Base-by-base conservation (phyloP, 2,329 filamentous ascomycete species). In the Hymenoscyphus occultus region DNA sequence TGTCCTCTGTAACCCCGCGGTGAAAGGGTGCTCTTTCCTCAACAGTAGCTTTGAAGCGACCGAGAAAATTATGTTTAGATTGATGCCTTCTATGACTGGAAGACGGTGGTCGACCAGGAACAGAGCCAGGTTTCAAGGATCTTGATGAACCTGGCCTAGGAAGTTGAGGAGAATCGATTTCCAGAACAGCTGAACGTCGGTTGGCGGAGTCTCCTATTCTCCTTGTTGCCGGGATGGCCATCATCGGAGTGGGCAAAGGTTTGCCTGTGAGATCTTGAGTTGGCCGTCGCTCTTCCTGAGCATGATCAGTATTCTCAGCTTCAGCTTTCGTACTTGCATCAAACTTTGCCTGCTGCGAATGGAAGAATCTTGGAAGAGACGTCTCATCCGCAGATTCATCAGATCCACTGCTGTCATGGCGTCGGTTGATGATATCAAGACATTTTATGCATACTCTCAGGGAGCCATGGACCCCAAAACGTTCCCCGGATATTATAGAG, bases 391-490 rank as follows among this genome's bases (percentile, higher is more conserved):
- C 91, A 32, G 93, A 96, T 69, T 95, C 93, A 51, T 96, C 93
- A 0, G 94, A 97, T 22, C 79, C 83, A 64, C 93, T 96, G 70
- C 91, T 91, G 73, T 97, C 93, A 67, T 96, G 90, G 57, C 94
- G 89, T 48, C 92, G 90, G 71, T 93, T 92, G 71, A 99, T 96
- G 74, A 98, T 93, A 62, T 87, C 86, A 70, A 98, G 88, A 73
- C 95, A 99, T 28, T 91, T 92, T 72, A 93, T 97, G 80, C 95
- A 99, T 13, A 99, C 92, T 65, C 94, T 86, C 54, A 99, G 82
- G 14, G 88, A 91, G 6, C 92, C 91, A 59, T 88, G 86, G 60
- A 97, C 92, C 16, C 92, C 93, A 76, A 99, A 98, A 60, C 89
- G 88, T 68, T 90, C 86, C 5, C 94, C 95, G 5, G 92, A 86